Evolutionary conservation across 768 basidiomycete species (phyloP), one percentile per base, ranked within the genome.

Genomic region (Boletus subcaerulescens): DNA sequence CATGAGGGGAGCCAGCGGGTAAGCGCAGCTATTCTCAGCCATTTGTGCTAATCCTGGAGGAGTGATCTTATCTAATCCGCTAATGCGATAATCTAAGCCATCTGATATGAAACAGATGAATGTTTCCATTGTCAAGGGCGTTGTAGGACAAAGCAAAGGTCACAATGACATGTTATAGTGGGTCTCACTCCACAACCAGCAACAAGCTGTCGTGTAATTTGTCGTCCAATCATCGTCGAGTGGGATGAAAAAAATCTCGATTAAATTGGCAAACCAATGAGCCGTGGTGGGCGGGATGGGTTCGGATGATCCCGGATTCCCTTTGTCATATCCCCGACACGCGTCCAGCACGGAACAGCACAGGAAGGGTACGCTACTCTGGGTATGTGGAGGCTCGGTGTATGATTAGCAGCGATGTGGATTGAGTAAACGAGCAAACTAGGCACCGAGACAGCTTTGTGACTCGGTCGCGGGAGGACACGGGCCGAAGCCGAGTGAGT

Each of bases 41-140:
- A n/a, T 18, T 9, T 45, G 49, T 17, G 53, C 50, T 42, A 38
- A 53, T 58, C 61, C 40, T 51, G 15, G 15, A 47, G 6, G 22
- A n/a, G 17, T 10, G 35, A 65, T 61, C 56, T 67, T 67, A 65
- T 65, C 64, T 66, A 22, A 18, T n/a, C 35, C 15, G 22, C 22
- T 24, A 4, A 14, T 31, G 45, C 33, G 45, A 55, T 60, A 29
- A 61, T 60, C 58, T 50, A 31, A 13, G 39, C 33, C 13, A 39
- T 41, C 18, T 20, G 7, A 8, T 18, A 39, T 39, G 17, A 18
- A 18, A 18, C 38, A 39, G n/a, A 18, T 39, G 7, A 24, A 13
- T 18, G 8, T 29, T 0, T 29, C 29, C 29, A 29, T 35, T 35
- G 33, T 5, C 33, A 35, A 12, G 12, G 4, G 33, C 33, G 14